Conservation (phyloP, 1,284 basidiomycete species). For the Puccinia novopanici region DNA sequence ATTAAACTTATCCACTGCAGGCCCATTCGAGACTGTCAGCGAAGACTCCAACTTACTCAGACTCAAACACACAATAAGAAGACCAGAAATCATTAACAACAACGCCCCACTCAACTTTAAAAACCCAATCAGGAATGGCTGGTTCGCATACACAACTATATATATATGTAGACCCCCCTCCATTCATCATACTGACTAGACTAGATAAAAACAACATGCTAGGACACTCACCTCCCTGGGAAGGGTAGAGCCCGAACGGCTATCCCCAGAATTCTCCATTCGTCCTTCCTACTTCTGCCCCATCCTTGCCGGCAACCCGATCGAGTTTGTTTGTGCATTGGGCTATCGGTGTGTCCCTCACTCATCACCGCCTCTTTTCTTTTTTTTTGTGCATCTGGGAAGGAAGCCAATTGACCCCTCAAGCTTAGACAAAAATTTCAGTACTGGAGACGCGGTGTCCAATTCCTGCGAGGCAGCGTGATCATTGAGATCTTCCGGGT, state of each 20-base stretch:
- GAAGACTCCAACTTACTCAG: constrained; percentile 29
- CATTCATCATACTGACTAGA: not conserved
- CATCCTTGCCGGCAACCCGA: constrained; percentile 39
- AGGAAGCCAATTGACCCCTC: not conserved
- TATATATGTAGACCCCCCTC: not conserved
- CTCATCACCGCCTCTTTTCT: no score
- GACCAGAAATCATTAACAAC: constrained; percentile 11
- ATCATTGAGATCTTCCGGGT: constrained; percentile 42
- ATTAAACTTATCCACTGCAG: not conserved
- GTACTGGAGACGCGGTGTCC: constrained; percentile 29
- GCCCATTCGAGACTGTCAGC: constrained; percentile 19
- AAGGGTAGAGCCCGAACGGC: constrained; percentile 41
- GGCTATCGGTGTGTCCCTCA: constrained; percentile 30
- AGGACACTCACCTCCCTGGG: constrained; percentile 39
- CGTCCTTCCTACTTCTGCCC: constrained; percentile 39
- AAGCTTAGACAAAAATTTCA: constrained; percentile 31
- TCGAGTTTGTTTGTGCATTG: constrained; percentile 42
- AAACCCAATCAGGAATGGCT: constrained; percentile 37
- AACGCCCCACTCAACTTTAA: not conserved
- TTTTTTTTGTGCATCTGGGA: not conserved
- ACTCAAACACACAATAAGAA: constrained; percentile 42
- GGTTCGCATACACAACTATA: not conserved
- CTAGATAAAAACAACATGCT: not conserved
- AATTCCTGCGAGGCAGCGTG: constrained; percentile 31
- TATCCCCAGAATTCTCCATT: constrained; percentile 45